Percentiles rank a stretch among this genome's conserved stretches.
Evolutionary conservation across 2,329 filamentous ascomycete genomes (phyloP).

Genomic region (Graphium sp.): DNA sequence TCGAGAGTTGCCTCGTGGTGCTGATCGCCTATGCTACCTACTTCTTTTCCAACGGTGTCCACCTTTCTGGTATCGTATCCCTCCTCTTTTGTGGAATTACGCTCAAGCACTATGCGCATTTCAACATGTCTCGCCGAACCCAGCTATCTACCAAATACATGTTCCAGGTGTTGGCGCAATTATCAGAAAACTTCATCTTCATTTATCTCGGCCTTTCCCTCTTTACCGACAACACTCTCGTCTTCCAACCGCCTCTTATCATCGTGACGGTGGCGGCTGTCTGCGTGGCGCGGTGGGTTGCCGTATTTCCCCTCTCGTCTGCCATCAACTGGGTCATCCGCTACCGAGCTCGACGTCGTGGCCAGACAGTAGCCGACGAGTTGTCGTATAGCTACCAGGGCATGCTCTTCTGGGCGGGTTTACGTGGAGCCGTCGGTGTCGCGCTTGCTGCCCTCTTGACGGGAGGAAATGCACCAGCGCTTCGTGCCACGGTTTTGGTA

Average conservation of each 20-base stretch:
- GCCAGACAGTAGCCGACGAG: conserved; percentile 64
- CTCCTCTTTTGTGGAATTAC: conserved; percentile 96
- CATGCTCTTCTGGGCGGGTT: conserved; percentile 99
- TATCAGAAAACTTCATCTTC: conserved; percentile 99
- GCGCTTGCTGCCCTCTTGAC: conserved; percentile 78
- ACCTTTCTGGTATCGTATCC: conserved; percentile 95
- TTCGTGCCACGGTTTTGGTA: conserved; percentile 90
- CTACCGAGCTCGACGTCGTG: conserved; percentile 64
- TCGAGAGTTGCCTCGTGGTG: conserved; percentile 87
- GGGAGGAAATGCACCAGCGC: conserved; percentile 63
- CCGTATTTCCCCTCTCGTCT: conserved; percentile 82
- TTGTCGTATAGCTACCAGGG: conserved; percentile 89
- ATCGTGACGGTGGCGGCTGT: conserved; percentile 85
- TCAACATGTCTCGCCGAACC: conserved; percentile 97
- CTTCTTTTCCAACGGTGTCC: conserved; percentile 90
- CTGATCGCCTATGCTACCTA: conserved; percentile 93
- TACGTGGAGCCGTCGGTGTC: conserved; percentile 89
- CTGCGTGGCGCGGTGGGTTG: conserved; percentile 79
- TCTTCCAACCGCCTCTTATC: conserved; percentile 90
- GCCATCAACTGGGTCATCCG: conserved; percentile 86
- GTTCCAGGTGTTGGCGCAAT: conserved; percentile 84
- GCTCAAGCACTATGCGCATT: conserved; percentile 96
- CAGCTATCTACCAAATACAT: conserved; percentile 97
- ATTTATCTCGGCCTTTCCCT: conserved; percentile 92
- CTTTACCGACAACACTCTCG: conserved; percentile 75